Percentiles rank a stretch among this genome's conserved stretches.
These are phyloP conservation scores for Amanita phalloides DNA, from an alignment of 768 basidiomycete species.

Conservation along the genomic window DNA sequence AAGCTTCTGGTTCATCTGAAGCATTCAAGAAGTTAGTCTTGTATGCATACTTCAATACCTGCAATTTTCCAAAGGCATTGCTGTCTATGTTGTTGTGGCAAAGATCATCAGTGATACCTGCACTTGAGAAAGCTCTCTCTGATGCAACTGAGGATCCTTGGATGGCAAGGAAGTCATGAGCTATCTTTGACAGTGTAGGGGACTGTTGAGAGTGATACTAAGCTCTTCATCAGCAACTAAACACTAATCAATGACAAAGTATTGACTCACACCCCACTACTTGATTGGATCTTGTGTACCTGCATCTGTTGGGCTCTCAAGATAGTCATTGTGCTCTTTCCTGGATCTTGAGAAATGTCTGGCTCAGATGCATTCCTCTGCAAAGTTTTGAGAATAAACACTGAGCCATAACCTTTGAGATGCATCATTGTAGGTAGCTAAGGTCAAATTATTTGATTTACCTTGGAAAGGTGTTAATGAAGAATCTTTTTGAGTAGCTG, in stretches of 20 bases:
- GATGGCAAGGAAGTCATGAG: constrained; percentile 13
- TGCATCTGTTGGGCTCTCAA: background rate
- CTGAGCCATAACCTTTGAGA: background rate
- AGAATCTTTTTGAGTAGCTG: background rate
- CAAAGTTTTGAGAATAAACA: background rate
- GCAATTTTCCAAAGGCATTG: constrained; percentile 10
- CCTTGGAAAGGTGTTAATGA: background rate
- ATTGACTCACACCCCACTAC: constrained; percentile 1
- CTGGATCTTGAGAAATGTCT: background rate
- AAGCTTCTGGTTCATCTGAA: constrained; percentile 6
- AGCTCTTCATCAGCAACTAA: background rate
- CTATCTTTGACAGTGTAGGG: constrained; percentile 8
- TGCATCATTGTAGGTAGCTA: no score
- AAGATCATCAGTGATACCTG: constrained; percentile 10
- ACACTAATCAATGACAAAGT: background rate
- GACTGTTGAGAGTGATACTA: constrained; percentile 7
- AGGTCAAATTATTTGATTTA: background rate
- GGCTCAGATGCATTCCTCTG: background rate
- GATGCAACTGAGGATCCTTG: constrained; percentile 18
- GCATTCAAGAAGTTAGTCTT: constrained; percentile 9
- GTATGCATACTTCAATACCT: constrained; percentile 14
- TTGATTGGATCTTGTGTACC: background rate
- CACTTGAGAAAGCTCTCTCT: constrained; percentile 17
- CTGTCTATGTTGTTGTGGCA: constrained; percentile 7
- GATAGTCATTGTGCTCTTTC: constrained; percentile 4